Percentiles rank a stretch among this genome's conserved stretches.
Conservation (phyloP, 106 monocot genomes). For the Amphibolis antarctica region DNA sequence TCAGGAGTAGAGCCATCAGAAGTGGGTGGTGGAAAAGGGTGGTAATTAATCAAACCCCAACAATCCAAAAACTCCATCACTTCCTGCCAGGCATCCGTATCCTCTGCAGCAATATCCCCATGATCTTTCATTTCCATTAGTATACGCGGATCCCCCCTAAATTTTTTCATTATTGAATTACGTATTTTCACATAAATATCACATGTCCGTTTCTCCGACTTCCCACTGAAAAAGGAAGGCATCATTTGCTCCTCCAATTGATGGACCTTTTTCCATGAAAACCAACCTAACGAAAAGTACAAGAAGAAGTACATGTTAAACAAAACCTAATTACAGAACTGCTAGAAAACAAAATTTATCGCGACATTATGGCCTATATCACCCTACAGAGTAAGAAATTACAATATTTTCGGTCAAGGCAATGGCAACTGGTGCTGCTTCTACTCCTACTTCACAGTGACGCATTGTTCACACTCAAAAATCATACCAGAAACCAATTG, state of each 20-base stretch:
- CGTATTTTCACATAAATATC: conserved; percentile 72
- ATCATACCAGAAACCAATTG: background rate
- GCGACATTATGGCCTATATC: background rate
- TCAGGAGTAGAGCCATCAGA: conserved; percentile 9
- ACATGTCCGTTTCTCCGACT: conserved; percentile 60
- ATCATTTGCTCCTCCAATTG: conserved; percentile 59
- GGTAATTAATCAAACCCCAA: conserved; percentile 98
- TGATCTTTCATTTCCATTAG: conserved; percentile 53
- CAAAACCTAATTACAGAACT: background rate
- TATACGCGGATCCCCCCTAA: conserved; percentile 47
- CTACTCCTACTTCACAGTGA: no score
- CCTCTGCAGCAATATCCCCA: conserved; percentile 38
- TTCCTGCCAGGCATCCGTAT: conserved; percentile 54
- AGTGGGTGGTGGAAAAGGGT: conserved; percentile 54
- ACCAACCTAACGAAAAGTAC: conserved; percentile 53
- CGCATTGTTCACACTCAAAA: background rate
- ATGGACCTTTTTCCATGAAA: conserved; percentile 82
- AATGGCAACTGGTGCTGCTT: no score
- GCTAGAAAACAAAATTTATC: background rate
- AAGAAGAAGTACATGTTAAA: background rate
- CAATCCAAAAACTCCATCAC: conserved; percentile 77
- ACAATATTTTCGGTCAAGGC: background rate
- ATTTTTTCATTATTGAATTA: conserved; percentile 73
- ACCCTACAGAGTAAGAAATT: background rate
- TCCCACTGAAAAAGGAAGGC: conserved; percentile 76